These are phyloP conservation scores for Stephania yunnanensis DNA, from an alignment of 164 flowering plant species.

Conservation along the genomic window DNA sequence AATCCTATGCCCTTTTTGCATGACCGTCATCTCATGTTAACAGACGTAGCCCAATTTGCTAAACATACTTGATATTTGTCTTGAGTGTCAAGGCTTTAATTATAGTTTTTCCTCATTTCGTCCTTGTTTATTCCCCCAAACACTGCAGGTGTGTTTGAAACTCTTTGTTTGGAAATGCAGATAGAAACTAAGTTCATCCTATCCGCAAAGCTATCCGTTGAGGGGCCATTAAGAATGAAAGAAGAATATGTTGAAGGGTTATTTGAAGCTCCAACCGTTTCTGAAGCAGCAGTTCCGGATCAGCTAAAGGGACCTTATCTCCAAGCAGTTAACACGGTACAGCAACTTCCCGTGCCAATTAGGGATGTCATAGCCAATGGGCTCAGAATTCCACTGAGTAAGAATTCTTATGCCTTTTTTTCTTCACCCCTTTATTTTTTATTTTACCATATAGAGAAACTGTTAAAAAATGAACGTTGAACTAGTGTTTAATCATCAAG, in stretches of 20 bases:
- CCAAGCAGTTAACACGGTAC: conserved; percentile 60
- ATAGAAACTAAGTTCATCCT: conserved; percentile 67
- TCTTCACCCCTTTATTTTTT: neutral
- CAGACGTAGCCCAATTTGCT: neutral
- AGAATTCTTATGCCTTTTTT: conserved; percentile 17
- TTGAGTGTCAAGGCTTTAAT: neutral
- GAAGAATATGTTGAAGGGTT: conserved; percentile 79
- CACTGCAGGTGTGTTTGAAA: conserved; percentile 8
- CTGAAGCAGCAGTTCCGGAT: conserved; percentile 66
- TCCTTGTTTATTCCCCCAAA: neutral
- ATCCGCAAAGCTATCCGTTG: conserved; percentile 62
- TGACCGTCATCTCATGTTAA: neutral
- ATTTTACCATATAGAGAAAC: neutral
- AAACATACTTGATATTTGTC: neutral
- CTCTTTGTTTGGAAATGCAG: conserved; percentile 38
- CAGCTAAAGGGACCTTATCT: conserved; percentile 65
- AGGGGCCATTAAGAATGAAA: conserved; percentile 88
- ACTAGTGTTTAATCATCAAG: neutral
- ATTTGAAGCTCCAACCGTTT: conserved; percentile 57
- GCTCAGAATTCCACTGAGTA: conserved; percentile 69
- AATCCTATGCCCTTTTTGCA: neutral
- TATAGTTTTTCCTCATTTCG: neutral
- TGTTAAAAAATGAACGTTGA: neutral
- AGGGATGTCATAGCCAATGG: conserved; percentile 61
- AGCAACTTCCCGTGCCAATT: conserved; percentile 70